A percentile compares a stretch with the other conserved stretches of the same genome.
Conservation (phyloP, 805 yeast genomes). For the Blastobotrys mokoenaii region DNA sequence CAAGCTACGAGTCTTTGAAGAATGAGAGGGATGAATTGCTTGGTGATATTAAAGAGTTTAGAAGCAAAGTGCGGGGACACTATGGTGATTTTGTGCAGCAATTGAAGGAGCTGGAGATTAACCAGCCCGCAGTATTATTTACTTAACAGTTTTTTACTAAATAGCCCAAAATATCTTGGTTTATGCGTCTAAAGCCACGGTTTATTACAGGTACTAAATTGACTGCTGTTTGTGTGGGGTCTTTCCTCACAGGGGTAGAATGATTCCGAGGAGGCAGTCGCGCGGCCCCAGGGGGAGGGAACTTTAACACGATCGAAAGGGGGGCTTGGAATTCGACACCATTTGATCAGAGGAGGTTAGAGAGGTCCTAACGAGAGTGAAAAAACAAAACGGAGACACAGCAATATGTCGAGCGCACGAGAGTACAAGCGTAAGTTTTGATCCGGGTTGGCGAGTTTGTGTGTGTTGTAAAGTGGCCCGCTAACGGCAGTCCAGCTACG, state of each 20-base stretch:
- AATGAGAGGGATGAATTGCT: background rate
- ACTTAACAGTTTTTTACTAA: background rate
- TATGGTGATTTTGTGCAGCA: background rate
- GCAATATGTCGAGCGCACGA: background rate
- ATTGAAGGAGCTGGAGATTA: background rate
- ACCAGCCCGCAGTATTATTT: background rate
- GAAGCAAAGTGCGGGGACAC: background rate
- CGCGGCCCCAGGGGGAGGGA: background rate
- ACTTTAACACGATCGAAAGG: background rate
- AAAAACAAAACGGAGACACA: background rate
- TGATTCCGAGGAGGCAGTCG: background rate
- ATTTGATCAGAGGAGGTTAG: background rate
- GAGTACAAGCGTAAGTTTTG: background rate
- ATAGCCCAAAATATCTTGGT: no score
- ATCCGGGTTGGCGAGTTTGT: background rate
- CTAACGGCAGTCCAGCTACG: no score
- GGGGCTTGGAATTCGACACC: background rate
- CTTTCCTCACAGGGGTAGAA: background rate
- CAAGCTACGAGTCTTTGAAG: slow-evolving; percentile 1
- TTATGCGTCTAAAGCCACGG: no score
- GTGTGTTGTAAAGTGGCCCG: no score
- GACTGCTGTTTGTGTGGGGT: no score
- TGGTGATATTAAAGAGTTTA: slow-evolving; percentile 1
- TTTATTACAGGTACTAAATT: no score
- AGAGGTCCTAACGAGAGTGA: background rate